Evolutionary conservation across 805 yeast species (phyloP).

Genomic region (Yamadazyma akitaensis): DNA sequence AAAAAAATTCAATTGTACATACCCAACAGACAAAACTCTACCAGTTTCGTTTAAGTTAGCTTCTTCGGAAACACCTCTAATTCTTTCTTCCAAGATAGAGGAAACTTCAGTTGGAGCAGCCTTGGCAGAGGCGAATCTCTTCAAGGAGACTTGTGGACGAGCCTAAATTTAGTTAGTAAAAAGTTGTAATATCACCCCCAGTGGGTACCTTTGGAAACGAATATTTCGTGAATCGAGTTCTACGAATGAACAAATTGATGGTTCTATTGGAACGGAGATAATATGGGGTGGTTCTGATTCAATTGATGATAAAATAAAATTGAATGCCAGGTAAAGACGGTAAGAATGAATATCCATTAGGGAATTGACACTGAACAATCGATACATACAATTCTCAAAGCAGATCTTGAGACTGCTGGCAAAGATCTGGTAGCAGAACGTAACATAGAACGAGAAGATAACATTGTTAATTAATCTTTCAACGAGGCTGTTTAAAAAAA

Average conservation of each 20-base stretch:
- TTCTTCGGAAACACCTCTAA: constrained; percentile 98
- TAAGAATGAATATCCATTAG: neutral
- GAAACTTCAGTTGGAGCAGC: constrained; percentile 99
- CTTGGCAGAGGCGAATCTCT: constrained; percentile 91
- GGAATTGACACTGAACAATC: neutral
- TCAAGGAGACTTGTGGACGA: constrained; percentile 67
- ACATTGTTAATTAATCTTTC: constrained; percentile 42
- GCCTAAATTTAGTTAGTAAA: constrained; percentile 42
- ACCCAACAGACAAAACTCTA: constrained; percentile 97
- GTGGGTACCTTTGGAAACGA: neutral
- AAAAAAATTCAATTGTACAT: constrained; percentile 33
- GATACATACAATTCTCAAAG: constrained; percentile 35
- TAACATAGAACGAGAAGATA: constrained; percentile 80
- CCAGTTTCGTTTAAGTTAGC: constrained; percentile 99
- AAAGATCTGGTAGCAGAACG: constrained; percentile 84
- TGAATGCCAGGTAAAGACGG: neutral
- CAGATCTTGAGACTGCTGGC: constrained; percentile 37
- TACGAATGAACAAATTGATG: neutral
- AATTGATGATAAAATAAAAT: neutral
- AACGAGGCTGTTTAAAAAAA: constrained; percentile 10
- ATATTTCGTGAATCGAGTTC: too few species aligned
- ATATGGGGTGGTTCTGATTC: neutral
- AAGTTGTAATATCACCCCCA: neutral
- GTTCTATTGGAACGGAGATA: neutral
- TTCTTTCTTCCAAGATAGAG: constrained; percentile 97